Percentiles rank a stretch among this genome's conserved stretches.
phyloP scores from a whole-genome alignment of 306 rosid species.

The Albizia julibrissin region DNA sequence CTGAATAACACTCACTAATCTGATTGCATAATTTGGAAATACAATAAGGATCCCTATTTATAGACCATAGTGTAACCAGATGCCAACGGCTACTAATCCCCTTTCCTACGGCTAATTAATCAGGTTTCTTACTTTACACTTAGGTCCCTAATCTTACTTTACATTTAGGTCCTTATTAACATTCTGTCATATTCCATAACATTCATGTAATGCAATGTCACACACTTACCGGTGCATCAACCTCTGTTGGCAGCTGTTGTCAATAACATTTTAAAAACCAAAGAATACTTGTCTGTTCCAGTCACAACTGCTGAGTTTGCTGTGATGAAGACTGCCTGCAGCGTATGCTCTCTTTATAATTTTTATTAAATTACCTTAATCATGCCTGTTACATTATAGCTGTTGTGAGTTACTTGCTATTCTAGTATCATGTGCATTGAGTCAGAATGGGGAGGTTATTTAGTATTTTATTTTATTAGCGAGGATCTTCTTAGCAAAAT shows the following conservation, averaged over 20 bases:
- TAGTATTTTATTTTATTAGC: slow-evolving; percentile 23
- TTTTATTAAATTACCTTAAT: slow-evolving; percentile 1
- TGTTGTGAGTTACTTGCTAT: slow-evolving; percentile 17
- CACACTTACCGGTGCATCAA: slow-evolving; percentile 10
- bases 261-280: slow-evolving; percentile 60
- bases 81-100: too few species aligned
- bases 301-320: slow-evolving; percentile 80
- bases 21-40: too few species aligned
- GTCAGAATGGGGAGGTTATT: slow-evolving; percentile 16
- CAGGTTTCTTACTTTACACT: too few species aligned
- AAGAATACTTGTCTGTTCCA: slow-evolving; percentile 65
- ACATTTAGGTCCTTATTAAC: too few species aligned
- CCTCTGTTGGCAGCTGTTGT: slow-evolving; percentile 67
- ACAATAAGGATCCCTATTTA: too few species aligned
- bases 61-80: too few species aligned
- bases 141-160: too few species aligned
- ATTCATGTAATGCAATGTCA: background rate
- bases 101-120: too few species aligned
- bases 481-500: slow-evolving; percentile 21
- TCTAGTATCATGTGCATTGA: slow-evolving; percentile 12
- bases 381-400: slow-evolving; percentile 4
- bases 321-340: slow-evolving; percentile 94
- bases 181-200: too few species aligned
- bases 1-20: too few species aligned
- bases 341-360: slow-evolving; percentile 54